Evolutionary conservation across 2,329 filamentous ascomycete species (phyloP).

Genomic region (Botrytis fragariae): DNA sequence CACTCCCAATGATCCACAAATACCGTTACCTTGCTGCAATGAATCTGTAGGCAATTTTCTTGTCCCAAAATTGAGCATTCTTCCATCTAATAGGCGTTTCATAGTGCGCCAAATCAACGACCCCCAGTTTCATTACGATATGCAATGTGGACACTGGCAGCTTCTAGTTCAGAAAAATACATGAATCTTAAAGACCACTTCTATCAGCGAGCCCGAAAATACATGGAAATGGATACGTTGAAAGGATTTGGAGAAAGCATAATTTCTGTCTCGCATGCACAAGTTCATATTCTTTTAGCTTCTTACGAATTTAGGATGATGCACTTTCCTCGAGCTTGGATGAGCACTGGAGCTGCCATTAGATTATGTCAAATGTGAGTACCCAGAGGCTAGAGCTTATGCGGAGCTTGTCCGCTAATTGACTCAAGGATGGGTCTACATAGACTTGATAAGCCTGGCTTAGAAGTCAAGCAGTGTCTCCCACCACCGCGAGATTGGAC

Average conservation of each 20-base stretch:
- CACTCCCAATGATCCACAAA: conserved; percentile 83
- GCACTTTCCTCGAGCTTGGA: conserved; percentile 95
- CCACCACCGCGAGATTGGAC: conserved; percentile 89
- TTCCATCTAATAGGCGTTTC: conserved; percentile 12
- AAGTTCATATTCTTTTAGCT: conserved; percentile 76
- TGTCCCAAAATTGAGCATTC: not conserved
- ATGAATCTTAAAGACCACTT: conserved; percentile 78
- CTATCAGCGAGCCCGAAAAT: conserved; percentile 85
- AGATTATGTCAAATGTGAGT: conserved; percentile 78
- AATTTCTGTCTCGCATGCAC: conserved; percentile 81
- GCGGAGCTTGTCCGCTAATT: conserved; percentile 33
- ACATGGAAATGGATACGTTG: conserved; percentile 84
- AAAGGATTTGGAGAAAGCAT: conserved; percentile 88
- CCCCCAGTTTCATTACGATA: conserved; percentile 88
- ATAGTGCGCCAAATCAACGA: conserved; percentile 72
- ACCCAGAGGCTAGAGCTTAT: not conserved
- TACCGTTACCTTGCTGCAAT: conserved; percentile 84
- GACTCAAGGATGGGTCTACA: conserved; percentile 84
- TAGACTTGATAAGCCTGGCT: conserved; percentile 73
- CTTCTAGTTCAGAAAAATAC: conserved; percentile 80
- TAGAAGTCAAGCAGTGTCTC: conserved; percentile 92
- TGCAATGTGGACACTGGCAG: conserved; percentile 94
- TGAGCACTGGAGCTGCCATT: conserved; percentile 81
- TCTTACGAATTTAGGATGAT: conserved; percentile 96
- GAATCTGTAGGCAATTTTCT: conserved; percentile 59